Evolutionary conservation across 306 rosid species (phyloP).

Genomic region (Crotalaria pallida): DNA sequence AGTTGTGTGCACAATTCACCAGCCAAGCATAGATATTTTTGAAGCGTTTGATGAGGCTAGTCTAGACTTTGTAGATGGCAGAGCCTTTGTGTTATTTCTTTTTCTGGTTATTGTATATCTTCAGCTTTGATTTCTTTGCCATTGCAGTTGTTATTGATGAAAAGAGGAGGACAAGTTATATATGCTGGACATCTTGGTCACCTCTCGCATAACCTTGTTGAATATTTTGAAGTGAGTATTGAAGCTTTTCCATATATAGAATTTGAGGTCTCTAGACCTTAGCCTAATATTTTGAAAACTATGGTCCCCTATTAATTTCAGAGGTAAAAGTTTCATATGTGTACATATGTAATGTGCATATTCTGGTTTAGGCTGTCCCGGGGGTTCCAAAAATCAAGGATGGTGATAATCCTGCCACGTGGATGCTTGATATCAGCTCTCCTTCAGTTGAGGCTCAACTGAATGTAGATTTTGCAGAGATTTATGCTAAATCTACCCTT

Average conservation of each 20-base stretch:
- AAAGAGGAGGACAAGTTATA: conserved; percentile 54
- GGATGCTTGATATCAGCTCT: conserved; percentile 60
- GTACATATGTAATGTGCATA: not conserved
- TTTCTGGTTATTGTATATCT: not conserved
- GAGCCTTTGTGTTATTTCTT: not conserved
- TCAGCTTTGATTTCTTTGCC: not conserved
- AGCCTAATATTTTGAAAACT: not conserved
- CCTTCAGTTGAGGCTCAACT: conserved; percentile 37
- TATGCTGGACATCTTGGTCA: conserved; percentile 47
- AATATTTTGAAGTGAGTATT: conserved; percentile 46
- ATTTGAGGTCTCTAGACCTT: not conserved
- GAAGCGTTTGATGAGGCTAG: conserved; percentile 36
- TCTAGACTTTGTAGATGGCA: not conserved
- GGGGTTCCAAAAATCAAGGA: conserved; percentile 54
- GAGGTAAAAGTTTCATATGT: not conserved
- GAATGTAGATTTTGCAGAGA: conserved; percentile 44
- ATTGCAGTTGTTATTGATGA: conserved; percentile 42
- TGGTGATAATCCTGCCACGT: conserved; percentile 64
- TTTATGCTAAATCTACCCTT: conserved; percentile 41
- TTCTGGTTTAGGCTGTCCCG: conserved; percentile 31
- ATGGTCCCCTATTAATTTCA: not conserved
- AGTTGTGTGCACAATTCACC: conserved; percentile 38
- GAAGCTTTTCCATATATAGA: not conserved
- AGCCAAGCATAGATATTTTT: conserved; percentile 40
- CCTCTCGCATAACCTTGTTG: conserved; percentile 37